These are phyloP conservation scores for Suhomyces emberorum DNA, from an alignment of 805 yeast genomes.

Conservation along the genomic window DNA sequence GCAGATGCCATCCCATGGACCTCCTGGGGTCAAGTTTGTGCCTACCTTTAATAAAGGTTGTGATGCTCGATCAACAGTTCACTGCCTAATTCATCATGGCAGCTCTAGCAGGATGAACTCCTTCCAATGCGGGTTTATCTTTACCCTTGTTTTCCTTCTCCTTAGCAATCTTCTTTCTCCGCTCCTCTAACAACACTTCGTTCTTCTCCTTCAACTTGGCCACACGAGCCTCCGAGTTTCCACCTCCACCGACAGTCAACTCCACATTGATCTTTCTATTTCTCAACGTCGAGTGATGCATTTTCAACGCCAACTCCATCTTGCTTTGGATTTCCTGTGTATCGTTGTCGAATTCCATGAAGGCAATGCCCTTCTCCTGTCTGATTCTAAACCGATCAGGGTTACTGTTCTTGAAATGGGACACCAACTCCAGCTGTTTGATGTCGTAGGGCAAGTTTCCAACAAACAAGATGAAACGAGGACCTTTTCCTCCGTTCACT, in stretches of 20 bases:
- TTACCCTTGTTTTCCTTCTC: slow-evolving; percentile 34
- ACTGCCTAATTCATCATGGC: slow-evolving; percentile 33
- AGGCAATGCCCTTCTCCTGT: slow-evolving; percentile 86
- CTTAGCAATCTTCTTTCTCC: slow-evolving; percentile 53
- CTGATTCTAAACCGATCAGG: slow-evolving; percentile 81
- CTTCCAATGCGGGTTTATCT: slow-evolving; percentile 15
- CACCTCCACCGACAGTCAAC: slow-evolving; percentile 97
- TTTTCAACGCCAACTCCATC: slow-evolving; percentile 79
- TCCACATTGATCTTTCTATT: slow-evolving; percentile 89
- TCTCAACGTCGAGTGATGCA: slow-evolving; percentile 72
- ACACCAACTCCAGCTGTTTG: slow-evolving; percentile 55
- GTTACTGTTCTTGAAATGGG: slow-evolving; percentile 68
- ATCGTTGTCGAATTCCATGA: slow-evolving; percentile 70
- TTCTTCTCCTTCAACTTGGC: slow-evolving; percentile 77
- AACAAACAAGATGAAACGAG: slow-evolving; percentile 78
- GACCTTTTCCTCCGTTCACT: slow-evolving; percentile 45
- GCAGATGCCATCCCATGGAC: no score
- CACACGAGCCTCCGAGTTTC: slow-evolving; percentile 67
- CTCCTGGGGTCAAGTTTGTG: no score
- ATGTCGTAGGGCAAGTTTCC: slow-evolving; percentile 84
- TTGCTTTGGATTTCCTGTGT: slow-evolving; percentile 64
- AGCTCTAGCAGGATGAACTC: slow-evolving; percentile 69
- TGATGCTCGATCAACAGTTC: no score
- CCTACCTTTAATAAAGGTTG: no score
- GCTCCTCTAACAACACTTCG: slow-evolving; percentile 66